Conservation (phyloP, 2,329 filamentous ascomycete genomes). For the Waltergamsia citrina region DNA sequence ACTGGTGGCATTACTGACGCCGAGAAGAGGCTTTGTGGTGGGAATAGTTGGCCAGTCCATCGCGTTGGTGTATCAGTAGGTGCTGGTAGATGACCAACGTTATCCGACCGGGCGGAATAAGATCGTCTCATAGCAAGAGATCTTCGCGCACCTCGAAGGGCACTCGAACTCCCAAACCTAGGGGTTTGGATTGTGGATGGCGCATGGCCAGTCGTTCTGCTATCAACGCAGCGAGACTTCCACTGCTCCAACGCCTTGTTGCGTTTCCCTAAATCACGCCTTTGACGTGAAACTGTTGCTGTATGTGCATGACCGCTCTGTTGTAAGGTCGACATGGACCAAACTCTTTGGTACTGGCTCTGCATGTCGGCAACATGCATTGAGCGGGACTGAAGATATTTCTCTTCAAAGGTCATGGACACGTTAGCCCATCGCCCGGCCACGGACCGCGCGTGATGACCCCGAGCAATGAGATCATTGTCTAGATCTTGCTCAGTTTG, state of each 20-base stretch:
- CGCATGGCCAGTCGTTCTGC: no score
- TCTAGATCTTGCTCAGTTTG: conserved; percentile 9
- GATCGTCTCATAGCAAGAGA: conserved; percentile 14
- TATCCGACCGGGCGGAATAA: conserved; percentile 11
- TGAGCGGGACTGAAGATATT: conserved; percentile 16
- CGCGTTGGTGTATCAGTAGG: conserved; percentile 33
- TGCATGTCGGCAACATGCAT: conserved; percentile 20
- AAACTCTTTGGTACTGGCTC: conserved; percentile 21
- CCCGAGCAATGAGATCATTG: conserved; percentile 9
- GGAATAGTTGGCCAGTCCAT: conserved; percentile 30
- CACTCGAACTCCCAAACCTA: not conserved
- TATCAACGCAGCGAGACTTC: no score
- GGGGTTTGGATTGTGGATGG: conserved; percentile 1
- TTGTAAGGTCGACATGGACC: conserved; percentile 26
- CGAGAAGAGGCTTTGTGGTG: conserved; percentile 19
- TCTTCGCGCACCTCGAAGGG: conserved; percentile 14
- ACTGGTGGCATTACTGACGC: conserved; percentile 19
- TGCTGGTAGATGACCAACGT: conserved; percentile 8
- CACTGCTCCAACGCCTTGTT: conserved; percentile 19
- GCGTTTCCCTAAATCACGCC: conserved; percentile 20
- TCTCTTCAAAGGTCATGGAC: conserved; percentile 12
- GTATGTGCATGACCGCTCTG: conserved; percentile 26
- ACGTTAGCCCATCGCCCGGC: conserved; percentile 13
- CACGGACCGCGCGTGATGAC: conserved; percentile 11
- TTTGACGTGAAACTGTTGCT: conserved; percentile 19